Conservation (phyloP, 768 basidiomycete genomes). For the Boletus edulis region DNA sequence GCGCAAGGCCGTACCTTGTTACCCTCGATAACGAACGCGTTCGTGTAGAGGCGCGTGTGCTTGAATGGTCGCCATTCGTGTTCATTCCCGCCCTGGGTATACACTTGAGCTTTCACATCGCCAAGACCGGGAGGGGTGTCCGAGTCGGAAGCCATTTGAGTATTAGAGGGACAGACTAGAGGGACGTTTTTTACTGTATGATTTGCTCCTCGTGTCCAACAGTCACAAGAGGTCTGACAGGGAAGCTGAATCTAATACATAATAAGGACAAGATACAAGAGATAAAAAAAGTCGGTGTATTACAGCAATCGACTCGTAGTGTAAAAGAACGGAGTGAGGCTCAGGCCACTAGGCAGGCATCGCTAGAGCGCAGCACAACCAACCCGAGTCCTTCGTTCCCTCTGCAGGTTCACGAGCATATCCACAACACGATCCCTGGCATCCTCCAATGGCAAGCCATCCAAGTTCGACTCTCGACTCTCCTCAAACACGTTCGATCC, state of each 20-base stretch:
- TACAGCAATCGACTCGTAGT: background rate
- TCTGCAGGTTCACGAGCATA: constrained; percentile 47
- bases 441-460: constrained; percentile 56
- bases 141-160: constrained; percentile 10
- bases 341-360: no score
- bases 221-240: background rate
- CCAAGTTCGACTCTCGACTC: constrained; percentile 13
- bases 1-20: constrained; percentile 37
- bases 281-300: background rate
- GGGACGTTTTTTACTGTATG: background rate
- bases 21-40: constrained; percentile 61
- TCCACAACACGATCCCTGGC: constrained; percentile 77
- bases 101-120: constrained; percentile 24
- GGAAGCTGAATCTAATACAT: constrained; percentile 9
- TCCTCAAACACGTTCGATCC: constrained; percentile 50
- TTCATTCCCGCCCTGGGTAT: constrained; percentile 38
- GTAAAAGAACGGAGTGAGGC: background rate
- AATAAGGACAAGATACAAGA: background rate
- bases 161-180: no score
- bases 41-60: constrained; percentile 55
- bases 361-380: constrained; percentile 3
- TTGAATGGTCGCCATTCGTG: constrained; percentile 47
- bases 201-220: background rate
- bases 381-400: constrained; percentile 21
- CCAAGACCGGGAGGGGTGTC: constrained; percentile 44